Conservation (phyloP, 2,329 filamentous ascomycete species). For the Alternaria tenuissima region DNA sequence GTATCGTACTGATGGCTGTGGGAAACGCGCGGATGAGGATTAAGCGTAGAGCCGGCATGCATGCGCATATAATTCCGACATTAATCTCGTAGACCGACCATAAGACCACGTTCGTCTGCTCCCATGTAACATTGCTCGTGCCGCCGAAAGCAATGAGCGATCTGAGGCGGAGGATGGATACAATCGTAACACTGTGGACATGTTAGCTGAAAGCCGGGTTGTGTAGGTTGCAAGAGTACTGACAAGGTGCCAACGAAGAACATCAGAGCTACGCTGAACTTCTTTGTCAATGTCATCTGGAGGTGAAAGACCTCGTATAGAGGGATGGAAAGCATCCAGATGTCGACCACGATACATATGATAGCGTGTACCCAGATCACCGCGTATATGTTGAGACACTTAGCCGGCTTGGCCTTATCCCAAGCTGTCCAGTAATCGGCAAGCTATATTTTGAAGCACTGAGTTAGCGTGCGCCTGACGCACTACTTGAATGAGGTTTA, state of each 20-base stretch:
- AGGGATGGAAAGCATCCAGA: conserved; percentile 40
- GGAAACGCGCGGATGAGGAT: conserved; percentile 46
- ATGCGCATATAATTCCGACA: conserved; percentile 51
- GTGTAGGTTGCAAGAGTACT: neutral
- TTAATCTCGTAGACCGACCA: conserved; percentile 30
- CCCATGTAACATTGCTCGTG: conserved; percentile 49
- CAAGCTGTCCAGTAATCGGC: conserved; percentile 37
- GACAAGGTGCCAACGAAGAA: conserved; percentile 41
- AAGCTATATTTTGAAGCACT: neutral
- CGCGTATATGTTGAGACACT: conserved; percentile 44
- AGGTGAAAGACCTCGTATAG: conserved; percentile 39
- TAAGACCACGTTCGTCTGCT: conserved; percentile 27
- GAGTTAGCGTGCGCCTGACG: neutral
- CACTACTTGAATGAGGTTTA: conserved; percentile 12
- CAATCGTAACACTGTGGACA: conserved; percentile 30
- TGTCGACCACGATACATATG: conserved; percentile 35
- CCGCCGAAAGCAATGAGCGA: conserved; percentile 52
- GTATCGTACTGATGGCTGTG: conserved; percentile 40
- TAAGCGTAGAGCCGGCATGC: conserved; percentile 51
- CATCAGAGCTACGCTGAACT: conserved; percentile 45
- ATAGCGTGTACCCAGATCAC: conserved; percentile 42
- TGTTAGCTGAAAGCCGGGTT: neutral
- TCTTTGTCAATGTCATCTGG: conserved; percentile 41
- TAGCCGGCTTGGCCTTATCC: conserved; percentile 23
- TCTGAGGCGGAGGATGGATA: conserved; percentile 53